Conservation (phyloP, 352 stramenopile species). For the Globisporangium camurandrum region DNA sequence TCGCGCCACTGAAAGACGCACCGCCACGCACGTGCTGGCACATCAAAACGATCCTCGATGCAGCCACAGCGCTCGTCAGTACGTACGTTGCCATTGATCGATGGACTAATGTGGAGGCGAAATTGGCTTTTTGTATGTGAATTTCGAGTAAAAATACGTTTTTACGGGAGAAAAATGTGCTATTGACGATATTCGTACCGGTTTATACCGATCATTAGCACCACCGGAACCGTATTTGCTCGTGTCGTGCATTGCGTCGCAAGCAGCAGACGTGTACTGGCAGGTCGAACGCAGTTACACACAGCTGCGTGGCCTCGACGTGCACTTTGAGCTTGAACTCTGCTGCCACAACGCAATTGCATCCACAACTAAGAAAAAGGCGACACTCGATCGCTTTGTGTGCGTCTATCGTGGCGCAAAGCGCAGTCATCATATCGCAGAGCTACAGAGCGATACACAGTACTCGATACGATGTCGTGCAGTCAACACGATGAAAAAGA, state of each 20-base stretch:
- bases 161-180: too few relatives aligned
- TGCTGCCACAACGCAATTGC: conserved; percentile 22
- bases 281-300: conserved; percentile 40
- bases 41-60: conserved; percentile 47
- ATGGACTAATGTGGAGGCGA: too few relatives aligned
- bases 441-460: conserved; percentile 23
- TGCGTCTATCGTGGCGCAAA: conserved; percentile 26
- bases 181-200: too few relatives aligned
- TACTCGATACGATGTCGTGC: conserved; percentile 47
- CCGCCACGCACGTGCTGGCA: conserved; percentile 31
- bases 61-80: conserved; percentile 44
- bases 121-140: not conserved
- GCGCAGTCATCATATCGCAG: conserved; percentile 24
- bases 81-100: conserved; percentile 66
- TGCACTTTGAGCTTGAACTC: conserved; percentile 52
- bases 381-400: conserved; percentile 31
- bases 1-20: conserved; percentile 25
- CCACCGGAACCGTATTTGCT: conserved; percentile 52
- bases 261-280: conserved; percentile 48
- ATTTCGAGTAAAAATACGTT: too few relatives aligned
- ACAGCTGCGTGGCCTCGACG: conserved; percentile 22
- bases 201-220: too few relatives aligned
- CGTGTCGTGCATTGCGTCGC: conserved; percentile 32
- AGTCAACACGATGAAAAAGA: conserved; percentile 41
- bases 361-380: conserved; percentile 4